Base-by-base conservation (phyloP, 2,329 filamentous ascomycete genomes). In the Ophiostoma triangulosporum region DNA sequence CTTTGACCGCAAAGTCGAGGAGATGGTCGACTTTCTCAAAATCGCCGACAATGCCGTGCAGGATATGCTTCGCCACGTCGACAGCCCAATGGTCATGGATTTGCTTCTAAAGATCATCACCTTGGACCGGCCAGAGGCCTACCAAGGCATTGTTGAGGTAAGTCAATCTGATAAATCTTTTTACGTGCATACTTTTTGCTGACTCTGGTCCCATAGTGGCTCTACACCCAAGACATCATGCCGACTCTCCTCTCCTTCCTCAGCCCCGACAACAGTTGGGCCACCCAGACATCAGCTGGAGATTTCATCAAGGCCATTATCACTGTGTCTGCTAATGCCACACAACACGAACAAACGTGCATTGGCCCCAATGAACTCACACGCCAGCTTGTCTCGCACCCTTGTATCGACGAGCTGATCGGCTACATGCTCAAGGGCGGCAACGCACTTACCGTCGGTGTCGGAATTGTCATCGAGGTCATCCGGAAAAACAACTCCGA, bases 401-500 rank as follows among this genome's bases (percentile, higher is more conserved):
- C 80, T 15, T 97, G 90, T 62, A 81, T 95, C 51, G 79, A 91
- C 63, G 81, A 81, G 56, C 77, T 98, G n/a, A 88, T 97, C 56
- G 73, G 78, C 14, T 88, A 91, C 62, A 98, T 98, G 93, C 78
- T 97, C 14, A 78, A 83, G 51, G 93, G 93, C 36, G 93, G 93
- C 26, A 97, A 98, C 62, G 86, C 93, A 6, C 70, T 98, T 55
- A 97, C 91, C 0, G 94, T 97, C 15, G 93, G 93, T 50, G 93
- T 98, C 11, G 93, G 93, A 20, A 96, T 97, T 63, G 80, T 98
- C 32, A 98, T 98, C 59, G 93, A 98, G 69, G 93, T 98, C 46
- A 98, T 98, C 65, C 81, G 93, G 57, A 98, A 98, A 72, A 98
- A 98, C 69, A 98, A 98, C 66, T 97, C 93, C 0, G 93, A 98